phyloP scores from a whole-genome alignment of 345 rosid species.

The Odontarrhena argentea region DNA sequence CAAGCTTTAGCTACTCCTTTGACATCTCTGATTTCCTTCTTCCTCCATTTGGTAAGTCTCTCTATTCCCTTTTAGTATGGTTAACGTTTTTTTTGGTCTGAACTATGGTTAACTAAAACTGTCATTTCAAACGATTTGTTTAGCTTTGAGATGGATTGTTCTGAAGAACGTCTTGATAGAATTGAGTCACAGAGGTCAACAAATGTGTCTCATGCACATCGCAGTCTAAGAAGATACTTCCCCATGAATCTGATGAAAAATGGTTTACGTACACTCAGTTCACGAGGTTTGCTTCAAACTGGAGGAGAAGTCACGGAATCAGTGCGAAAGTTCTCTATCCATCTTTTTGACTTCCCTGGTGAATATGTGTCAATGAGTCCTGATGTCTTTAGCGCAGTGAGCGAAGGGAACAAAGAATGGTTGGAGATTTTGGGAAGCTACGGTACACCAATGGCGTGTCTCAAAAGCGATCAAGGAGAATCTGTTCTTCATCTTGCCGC shows the following conservation, averaged over 20 bases:
- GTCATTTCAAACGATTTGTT: conserved; percentile 2
- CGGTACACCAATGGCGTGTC: background rate
- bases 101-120: background rate
- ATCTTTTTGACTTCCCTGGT: background rate
- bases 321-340: background rate
- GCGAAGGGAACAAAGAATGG: background rate
- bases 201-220: background rate
- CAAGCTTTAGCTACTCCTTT: background rate
- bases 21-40: background rate
- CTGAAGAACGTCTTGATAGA: no score
- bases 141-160: background rate
- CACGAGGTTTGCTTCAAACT: background rate
- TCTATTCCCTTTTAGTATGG: background rate
- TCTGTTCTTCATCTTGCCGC: conserved; percentile 1
- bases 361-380: background rate
- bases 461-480: background rate
- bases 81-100: background rate
- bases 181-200: conserved; percentile 6
- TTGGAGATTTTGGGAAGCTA: background rate
- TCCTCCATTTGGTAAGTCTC: conserved; percentile 1
- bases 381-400: background rate
- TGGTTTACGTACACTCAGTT: background rate
- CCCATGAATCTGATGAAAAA: background rate
- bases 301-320: background rate
- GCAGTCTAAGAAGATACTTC: background rate